Conservation (phyloP, 108 stramenopile genomes). For the Asterionellopsis glacialis region DNA sequence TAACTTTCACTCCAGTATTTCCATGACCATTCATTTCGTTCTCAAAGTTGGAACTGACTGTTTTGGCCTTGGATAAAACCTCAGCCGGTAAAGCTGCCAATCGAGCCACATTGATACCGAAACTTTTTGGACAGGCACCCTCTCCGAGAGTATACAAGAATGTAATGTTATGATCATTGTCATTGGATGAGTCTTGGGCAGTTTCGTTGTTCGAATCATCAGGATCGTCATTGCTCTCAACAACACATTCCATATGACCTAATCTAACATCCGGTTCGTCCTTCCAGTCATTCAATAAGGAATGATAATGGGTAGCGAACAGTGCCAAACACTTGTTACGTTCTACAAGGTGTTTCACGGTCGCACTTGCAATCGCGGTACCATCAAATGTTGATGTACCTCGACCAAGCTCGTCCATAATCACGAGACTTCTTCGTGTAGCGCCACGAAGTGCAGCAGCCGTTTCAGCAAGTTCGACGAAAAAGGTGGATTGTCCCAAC, state of each 20-base stretch:
- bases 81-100: conserved; percentile 95
- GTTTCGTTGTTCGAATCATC: conserved; percentile 12
- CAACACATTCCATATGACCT: conserved; percentile 98
- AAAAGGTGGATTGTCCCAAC: conserved; percentile 97
- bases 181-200: conserved; percentile 19
- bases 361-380: conserved; percentile 98
- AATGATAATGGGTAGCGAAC: conserved; percentile 99
- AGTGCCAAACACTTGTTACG: conserved; percentile 82
- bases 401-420: conserved; percentile 94
- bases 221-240: conserved; percentile 47
- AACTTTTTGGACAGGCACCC: conserved; percentile 93
- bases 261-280: conserved; percentile 70
- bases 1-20: conserved; percentile 1
- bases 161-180: conserved; percentile 75
- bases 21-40: conserved; percentile 52
- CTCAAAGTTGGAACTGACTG: conserved; percentile 74
- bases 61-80: conserved; percentile 80
- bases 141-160: conserved; percentile 96
- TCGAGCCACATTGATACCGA: conserved; percentile 99
- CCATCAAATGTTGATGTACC: conserved; percentile 97
- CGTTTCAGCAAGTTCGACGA: conserved; percentile 96
- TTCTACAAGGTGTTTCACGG: conserved; percentile 90
- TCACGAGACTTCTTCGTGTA: conserved; percentile 89
- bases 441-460: conserved; percentile 95
- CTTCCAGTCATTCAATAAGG: conserved; percentile 93